Conservation (phyloP, 1,284 basidiomycete species). For the Sporisorium iseilematis-ciliati region DNA sequence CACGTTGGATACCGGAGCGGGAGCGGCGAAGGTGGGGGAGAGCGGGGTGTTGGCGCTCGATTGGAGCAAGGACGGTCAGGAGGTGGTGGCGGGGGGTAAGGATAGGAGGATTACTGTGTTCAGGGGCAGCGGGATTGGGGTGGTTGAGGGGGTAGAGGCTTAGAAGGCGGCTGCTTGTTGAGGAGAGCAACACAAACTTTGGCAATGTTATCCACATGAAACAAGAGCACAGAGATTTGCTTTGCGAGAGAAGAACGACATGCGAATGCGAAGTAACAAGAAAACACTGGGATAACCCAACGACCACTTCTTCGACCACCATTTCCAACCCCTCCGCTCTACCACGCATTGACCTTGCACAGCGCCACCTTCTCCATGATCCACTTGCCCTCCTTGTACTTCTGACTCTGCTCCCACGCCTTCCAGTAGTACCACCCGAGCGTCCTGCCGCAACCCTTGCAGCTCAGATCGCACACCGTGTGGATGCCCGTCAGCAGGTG, state of each 20-base stretch:
- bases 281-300: background rate
- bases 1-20: constrained; percentile 39
- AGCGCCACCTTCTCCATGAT: constrained; percentile 84
- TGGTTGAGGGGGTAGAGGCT: too few species aligned
- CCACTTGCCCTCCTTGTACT: constrained; percentile 84
- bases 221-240: too few species aligned
- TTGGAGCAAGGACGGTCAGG: constrained; percentile 61
- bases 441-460: constrained; percentile 80
- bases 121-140: constrained; percentile 45
- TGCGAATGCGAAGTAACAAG: constrained; percentile 1
- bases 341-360: constrained; percentile 84
- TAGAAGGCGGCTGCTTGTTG: too few species aligned
- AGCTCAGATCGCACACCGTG: constrained; percentile 81
- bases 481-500: constrained; percentile 83
- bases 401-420: constrained; percentile 82
- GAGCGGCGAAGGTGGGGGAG: background rate
- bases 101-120: constrained; percentile 57
- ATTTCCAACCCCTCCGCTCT: constrained; percentile 57
- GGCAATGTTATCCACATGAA: too few species aligned
- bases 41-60: constrained; percentile 60
- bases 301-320: background rate
- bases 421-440: constrained; percentile 87
- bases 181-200: too few species aligned
- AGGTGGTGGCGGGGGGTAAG: constrained; percentile 64
- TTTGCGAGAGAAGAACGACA: background rate